Percentiles rank a stretch among this genome's conserved stretches.
Conservation (phyloP, 192 early-diverging fungal genomes). For the Gaertneriomyces semiglobifer region DNA sequence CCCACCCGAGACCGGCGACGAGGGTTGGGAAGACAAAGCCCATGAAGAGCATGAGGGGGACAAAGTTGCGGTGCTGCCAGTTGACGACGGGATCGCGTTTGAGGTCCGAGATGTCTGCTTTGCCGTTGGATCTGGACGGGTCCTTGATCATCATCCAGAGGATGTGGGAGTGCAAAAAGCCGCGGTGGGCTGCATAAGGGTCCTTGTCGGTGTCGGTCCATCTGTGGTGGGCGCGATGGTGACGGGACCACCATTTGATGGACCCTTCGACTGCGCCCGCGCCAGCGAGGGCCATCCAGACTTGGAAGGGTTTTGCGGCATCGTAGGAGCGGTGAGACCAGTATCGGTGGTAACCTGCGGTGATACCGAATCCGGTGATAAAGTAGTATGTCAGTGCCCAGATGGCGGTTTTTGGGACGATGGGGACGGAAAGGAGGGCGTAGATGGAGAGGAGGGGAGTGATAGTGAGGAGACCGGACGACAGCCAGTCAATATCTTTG, state of each 20-base stretch:
- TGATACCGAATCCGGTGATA: conserved; percentile 72
- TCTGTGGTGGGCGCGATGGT: conserved; percentile 53
- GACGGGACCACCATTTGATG: conserved; percentile 53
- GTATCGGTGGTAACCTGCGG: conserved; percentile 65
- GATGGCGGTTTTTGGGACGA: conserved; percentile 66
- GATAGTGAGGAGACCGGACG: conserved; percentile 28
- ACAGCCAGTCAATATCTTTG: conserved; percentile 40
- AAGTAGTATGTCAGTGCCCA: conserved; percentile 72
- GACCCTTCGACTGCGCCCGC: conserved; percentile 48
- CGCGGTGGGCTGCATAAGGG: conserved; percentile 50
- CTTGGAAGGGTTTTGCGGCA: conserved; percentile 35
- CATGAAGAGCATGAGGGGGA: conserved; percentile 62
- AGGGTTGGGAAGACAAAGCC: conserved; percentile 76
- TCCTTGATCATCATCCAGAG: conserved; percentile 50
- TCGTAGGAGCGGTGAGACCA: conserved; percentile 54
- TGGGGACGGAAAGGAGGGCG: conserved; percentile 67
- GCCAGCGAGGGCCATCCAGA: conserved; percentile 37
- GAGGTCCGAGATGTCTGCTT: conserved; percentile 47
- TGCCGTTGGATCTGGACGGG: conserved; percentile 27
- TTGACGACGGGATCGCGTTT: conserved; percentile 44
- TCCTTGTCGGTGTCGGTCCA: conserved; percentile 56
- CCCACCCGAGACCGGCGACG: conserved; percentile 74
- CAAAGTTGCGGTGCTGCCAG: conserved; percentile 49
- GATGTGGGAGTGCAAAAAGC: conserved; percentile 51
- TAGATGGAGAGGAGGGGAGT: conserved; percentile 80